Evolutionary conservation across 805 yeast genomes (phyloP), one percentile per base, ranked within the genome.

Genomic region (Wickerhamomyces canadensis): DNA sequence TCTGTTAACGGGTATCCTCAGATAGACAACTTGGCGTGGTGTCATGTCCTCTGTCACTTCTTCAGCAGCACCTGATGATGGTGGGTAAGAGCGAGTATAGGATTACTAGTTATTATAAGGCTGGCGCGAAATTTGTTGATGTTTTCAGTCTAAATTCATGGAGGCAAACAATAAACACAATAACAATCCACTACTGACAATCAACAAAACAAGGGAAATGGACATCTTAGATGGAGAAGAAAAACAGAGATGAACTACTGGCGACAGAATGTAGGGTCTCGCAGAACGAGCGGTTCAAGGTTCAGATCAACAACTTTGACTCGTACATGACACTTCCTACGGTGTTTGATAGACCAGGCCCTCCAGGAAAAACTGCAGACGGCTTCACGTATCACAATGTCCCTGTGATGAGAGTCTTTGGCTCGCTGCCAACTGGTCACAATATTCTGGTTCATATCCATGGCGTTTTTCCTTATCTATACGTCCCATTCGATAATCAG

Each of bases 381-480:
- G 42, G 37, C 8, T 38, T 36, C 31, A 38, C 45, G 6, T 63
- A 67, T 24, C 45, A 57, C 3, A 73, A 72, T 31, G 89, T 84
- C 0, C 98, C 98, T 0, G 65, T 87, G 0, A 62, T 88, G 1
- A 62, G 98, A 34, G 60, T 93, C 0, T 93, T 77, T 61, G 98
- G 97, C 0, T 68, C 76, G 11, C 45, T 81, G 1, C 68, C 74
- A 1, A 67, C 78, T 0, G 84, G 87, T 0, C 77, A 75, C 46
- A 73, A 75, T 21, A 68, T 70, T 10, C 47, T 74, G 12, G 72
- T 83, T 1, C 96, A 93, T 56, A 63, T 93, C 9, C 98, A 89
- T 61, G 89, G 91, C 27, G 74, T 75, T 15, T 85, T 70, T 45
- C 98, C 98, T 0, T 93, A 91, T 52, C 47, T 91, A 2, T 88